Evolutionary conservation across 306 rosid species (phyloP).

Genomic region (Calophaca sinica): DNA sequence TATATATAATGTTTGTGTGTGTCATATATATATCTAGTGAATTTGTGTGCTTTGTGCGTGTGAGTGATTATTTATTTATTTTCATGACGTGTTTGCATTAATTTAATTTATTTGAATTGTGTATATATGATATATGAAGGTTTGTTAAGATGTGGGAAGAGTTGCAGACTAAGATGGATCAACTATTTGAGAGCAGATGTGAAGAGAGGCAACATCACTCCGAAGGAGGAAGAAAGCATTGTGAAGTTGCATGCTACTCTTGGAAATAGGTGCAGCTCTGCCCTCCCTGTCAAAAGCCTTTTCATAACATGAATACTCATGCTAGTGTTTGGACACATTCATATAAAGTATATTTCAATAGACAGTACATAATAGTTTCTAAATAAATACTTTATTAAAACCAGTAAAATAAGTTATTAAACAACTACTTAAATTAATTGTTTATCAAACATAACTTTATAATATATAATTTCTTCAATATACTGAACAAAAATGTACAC

Average conservation of each 20-base stretch:
- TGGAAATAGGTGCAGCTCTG: slow-evolving; percentile 70
- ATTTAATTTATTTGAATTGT: neutral
- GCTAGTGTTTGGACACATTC: too few relatives aligned
- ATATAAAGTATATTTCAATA: too few relatives aligned
- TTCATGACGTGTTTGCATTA: neutral
- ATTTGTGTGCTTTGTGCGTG: neutral
- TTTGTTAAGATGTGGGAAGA: slow-evolving; percentile 79
- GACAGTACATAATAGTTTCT: too few relatives aligned
- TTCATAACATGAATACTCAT: too few relatives aligned
- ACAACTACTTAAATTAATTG: too few relatives aligned
- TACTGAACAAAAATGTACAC: too few relatives aligned
- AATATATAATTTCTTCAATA: too few relatives aligned
- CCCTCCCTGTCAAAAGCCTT: neutral
- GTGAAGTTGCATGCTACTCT: slow-evolving; percentile 72
- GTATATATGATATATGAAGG: slow-evolving; percentile 44
- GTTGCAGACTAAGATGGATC: slow-evolving; percentile 89
- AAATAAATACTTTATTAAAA: too few relatives aligned
- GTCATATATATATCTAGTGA: too few relatives aligned
- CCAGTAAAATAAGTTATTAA: too few relatives aligned
- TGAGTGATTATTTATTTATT: neutral
- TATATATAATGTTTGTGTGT: neutral
- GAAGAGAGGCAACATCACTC: slow-evolving; percentile 89
- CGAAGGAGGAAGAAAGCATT: slow-evolving; percentile 81
- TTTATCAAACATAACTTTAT: too few relatives aligned
- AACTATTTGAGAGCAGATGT: slow-evolving; percentile 81